phyloP scores from a whole-genome alignment of 2,329 filamentous ascomycete species.

The Aspergillus sergii region DNA sequence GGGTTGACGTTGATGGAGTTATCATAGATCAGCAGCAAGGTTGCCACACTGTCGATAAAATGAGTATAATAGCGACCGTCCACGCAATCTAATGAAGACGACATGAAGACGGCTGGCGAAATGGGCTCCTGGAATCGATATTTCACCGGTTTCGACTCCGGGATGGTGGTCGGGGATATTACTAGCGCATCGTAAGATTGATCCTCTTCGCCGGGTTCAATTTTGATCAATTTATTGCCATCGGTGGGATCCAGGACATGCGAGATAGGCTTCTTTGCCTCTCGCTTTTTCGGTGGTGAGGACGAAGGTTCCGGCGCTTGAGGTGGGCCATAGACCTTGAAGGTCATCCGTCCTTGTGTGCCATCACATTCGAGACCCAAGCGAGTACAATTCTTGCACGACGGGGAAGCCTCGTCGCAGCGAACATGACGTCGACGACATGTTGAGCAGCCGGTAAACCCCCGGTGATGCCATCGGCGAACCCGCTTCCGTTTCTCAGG shows the following conservation, averaged over 20 bases:
- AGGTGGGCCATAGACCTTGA: conserved; percentile 40
- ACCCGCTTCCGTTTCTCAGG: conserved; percentile 35
- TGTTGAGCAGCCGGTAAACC: conserved; percentile 45
- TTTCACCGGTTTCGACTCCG: conserved; percentile 19
- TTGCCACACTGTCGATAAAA: conserved; percentile 38
- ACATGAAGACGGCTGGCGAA: conserved; percentile 20
- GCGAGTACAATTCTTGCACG: conserved; percentile 42
- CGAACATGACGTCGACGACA: conserved; percentile 44
- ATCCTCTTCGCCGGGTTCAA: conserved; percentile 18
- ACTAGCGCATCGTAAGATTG: conserved; percentile 24
- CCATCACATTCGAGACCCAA: conserved; percentile 37
- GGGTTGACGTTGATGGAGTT: conserved; percentile 41
- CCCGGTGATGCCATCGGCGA: conserved; percentile 45
- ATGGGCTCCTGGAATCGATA: conserved; percentile 33
- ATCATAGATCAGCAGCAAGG: conserved; percentile 40
- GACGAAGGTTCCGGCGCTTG: conserved; percentile 20
- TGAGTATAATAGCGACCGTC: conserved; percentile 40
- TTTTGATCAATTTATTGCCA: not conserved
- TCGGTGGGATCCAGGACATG: conserved; percentile 6
- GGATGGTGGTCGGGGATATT: conserved; percentile 29
- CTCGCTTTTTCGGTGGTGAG: conserved; percentile 22
- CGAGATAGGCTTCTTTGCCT: conserved; percentile 20
- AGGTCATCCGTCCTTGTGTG: conserved; percentile 40
- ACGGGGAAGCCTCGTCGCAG: conserved; percentile 40
- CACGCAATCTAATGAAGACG: conserved; percentile 24